Percentiles rank a stretch among this genome's conserved stretches.
Conservation (phyloP, 495 filamentous ascomycete species). For the Talaromyces stipitatus region DNA sequence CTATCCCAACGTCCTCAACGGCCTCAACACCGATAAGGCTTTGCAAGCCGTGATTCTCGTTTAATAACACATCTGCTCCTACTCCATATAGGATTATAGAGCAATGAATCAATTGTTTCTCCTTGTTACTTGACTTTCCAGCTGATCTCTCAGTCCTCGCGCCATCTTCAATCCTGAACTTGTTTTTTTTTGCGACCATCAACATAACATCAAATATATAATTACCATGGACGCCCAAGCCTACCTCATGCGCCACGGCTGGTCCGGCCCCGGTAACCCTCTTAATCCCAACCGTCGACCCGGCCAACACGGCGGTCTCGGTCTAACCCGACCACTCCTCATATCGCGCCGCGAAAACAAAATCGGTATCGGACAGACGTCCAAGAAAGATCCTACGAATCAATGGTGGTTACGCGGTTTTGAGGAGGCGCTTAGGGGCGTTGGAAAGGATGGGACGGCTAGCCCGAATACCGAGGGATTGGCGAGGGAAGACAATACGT, state of each 20-base stretch:
- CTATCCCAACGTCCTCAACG: neutral
- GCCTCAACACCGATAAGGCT: neutral
- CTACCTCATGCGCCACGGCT: constrained; percentile 68
- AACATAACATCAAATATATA: neutral
- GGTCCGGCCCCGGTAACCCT: constrained; percentile 68
- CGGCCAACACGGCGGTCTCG: constrained; percentile 51
- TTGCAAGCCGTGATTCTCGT: neutral
- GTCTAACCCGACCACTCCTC: constrained; percentile 60
- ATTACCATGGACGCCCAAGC: constrained; percentile 56
- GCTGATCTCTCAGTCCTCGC: neutral
- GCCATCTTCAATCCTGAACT: neutral
- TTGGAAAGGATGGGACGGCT: constrained; percentile 39
- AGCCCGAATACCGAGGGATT: constrained; percentile 9
- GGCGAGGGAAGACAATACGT: constrained; percentile 22
- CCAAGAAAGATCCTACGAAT: constrained; percentile 53
- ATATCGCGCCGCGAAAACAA: constrained; percentile 61
- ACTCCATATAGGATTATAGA: neutral
- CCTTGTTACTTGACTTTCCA: neutral
- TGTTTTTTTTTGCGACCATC: neutral
- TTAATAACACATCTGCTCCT: neutral
- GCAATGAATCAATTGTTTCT: neutral
- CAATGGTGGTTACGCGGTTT: constrained; percentile 82
- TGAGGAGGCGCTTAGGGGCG: constrained; percentile 65
- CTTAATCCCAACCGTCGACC: constrained; percentile 58
- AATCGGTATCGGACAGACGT: constrained; percentile 61